These are phyloP conservation scores for Lathyrus sativus DNA, from an alignment of 306 rosid genomes.

Conservation along the genomic window DNA sequence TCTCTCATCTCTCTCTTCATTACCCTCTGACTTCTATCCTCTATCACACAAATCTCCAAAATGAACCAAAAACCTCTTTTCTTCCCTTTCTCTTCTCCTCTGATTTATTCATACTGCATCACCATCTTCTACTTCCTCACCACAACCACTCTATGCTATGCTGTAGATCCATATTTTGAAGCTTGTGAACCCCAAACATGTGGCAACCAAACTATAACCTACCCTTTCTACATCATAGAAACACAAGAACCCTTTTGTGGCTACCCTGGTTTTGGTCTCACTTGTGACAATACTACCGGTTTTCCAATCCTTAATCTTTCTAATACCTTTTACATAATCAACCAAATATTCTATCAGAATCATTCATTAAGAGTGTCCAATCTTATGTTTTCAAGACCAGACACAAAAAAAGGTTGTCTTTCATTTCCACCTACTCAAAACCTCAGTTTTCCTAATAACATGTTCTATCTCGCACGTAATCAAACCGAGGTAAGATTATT, in stretches of 20 bases:
- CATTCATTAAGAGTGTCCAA: constrained; percentile 47
- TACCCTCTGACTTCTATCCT: not conserved
- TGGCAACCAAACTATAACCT: constrained; percentile 44
- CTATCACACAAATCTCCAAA: constrained; percentile 3
- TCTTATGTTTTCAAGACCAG: constrained; percentile 24
- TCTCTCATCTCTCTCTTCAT: not conserved
- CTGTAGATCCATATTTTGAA: constrained; percentile 28
- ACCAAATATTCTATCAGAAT: constrained; percentile 42
- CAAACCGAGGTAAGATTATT: constrained; percentile 35
- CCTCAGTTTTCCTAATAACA: not conserved
- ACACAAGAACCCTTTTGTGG: constrained; percentile 50
- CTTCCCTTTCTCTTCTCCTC: constrained; percentile 9
- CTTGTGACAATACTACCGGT: constrained; percentile 35
- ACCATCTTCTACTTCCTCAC: constrained; percentile 12
- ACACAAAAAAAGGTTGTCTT: constrained; percentile 24
- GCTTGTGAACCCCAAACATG: constrained; percentile 49
- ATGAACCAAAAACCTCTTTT: constrained; percentile 43
- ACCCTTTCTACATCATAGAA: constrained; percentile 51
- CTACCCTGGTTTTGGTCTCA: constrained; percentile 53
- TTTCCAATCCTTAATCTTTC: constrained; percentile 45
- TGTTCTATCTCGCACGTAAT: not conserved
- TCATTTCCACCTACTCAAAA: not conserved
- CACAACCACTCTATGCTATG: not conserved
- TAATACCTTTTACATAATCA: constrained; percentile 21
- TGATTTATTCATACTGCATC: constrained; percentile 11